These are phyloP conservation scores for Arabidopsis suecica DNA, from an alignment of 345 rosid species.

Conservation along the genomic window DNA sequence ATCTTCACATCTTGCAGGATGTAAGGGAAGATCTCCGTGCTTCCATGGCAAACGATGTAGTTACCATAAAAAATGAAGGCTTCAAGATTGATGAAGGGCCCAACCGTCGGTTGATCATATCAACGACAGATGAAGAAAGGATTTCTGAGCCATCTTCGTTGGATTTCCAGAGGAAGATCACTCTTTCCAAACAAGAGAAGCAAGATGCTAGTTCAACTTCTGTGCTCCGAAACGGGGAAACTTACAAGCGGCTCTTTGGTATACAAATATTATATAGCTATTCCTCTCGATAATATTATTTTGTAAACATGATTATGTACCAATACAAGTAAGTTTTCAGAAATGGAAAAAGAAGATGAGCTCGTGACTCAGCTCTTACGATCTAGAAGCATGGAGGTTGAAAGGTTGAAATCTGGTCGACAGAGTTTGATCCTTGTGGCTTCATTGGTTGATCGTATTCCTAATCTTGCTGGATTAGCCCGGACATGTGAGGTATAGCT, in stretches of 20 bases:
- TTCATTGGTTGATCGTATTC: constrained; percentile 87
- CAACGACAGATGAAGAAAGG: constrained; percentile 44
- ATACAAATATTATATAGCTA: constrained; percentile 26
- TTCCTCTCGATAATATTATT: neutral
- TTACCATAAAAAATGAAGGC: constrained; percentile 80
- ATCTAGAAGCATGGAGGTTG: constrained; percentile 69
- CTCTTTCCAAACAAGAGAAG: constrained; percentile 69
- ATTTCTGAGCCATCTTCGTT: constrained; percentile 46
- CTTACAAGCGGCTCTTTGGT: constrained; percentile 69
- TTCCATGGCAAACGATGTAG: constrained; percentile 88
- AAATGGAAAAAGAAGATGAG: constrained; percentile 83
- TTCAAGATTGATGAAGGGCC: constrained; percentile 57
- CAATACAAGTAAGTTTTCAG: constrained; percentile 51
- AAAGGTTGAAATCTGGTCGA: constrained; percentile 64
- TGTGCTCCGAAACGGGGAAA: constrained; percentile 52
- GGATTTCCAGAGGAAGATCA: constrained; percentile 88
- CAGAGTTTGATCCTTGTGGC: constrained; percentile 89
- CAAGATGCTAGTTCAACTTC: constrained; percentile 54
- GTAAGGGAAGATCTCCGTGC: constrained; percentile 89
- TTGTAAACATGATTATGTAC: neutral
- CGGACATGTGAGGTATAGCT: constrained; percentile 85
- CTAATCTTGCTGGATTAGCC: constrained; percentile 96
- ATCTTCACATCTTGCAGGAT: constrained; percentile 60
- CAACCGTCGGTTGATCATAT: constrained; percentile 31
- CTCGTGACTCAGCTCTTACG: constrained; percentile 74